Conservation (phyloP, 108 stramenopile species). For the Nitzschia sp. region DNA sequence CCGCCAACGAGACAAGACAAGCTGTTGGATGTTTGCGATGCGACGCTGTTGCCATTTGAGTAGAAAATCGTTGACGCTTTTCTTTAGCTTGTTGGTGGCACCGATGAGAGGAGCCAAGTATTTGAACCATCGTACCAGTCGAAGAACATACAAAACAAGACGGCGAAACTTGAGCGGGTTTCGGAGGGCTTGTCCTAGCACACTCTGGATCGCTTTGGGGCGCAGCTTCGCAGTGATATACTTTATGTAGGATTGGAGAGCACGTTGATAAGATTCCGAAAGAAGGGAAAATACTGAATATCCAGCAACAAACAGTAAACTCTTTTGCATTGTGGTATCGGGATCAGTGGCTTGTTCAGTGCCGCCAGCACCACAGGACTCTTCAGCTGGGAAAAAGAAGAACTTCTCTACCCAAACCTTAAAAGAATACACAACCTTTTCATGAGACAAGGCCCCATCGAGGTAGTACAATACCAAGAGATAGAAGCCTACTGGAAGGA, state of each 20-base stretch:
- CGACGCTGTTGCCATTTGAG: constrained; percentile 45
- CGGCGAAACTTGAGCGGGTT: constrained; percentile 33
- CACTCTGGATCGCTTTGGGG: not conserved
- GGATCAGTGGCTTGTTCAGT: too few relatives aligned
- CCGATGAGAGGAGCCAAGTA: constrained; percentile 68
- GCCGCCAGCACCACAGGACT: too few relatives aligned
- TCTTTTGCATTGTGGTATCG: constrained; percentile 10
- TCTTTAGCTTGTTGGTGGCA: constrained; percentile 62
- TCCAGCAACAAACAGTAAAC: constrained; percentile 36
- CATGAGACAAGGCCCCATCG: not conserved
- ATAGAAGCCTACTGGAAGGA: constrained; percentile 52
- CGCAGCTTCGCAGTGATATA: not conserved
- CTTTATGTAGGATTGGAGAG: constrained; percentile 8
- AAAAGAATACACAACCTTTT: too few relatives aligned
- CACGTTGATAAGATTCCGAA: constrained; percentile 5
- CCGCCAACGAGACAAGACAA: constrained; percentile 29
- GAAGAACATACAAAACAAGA: constrained; percentile 8
- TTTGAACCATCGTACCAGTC: constrained; percentile 54
- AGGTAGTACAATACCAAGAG: constrained; percentile 17
- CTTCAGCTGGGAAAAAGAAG: too few relatives aligned
- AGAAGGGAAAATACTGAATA: constrained; percentile 8
- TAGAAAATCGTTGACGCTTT: constrained; percentile 46
- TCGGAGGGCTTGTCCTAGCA: constrained; percentile 24
- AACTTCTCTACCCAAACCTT: too few relatives aligned
- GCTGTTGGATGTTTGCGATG: constrained; percentile 36